These are phyloP conservation scores for Cystobasidiaceae sp. DNA, from an alignment of 1,284 basidiomycete genomes.

Conservation along the genomic window DNA sequence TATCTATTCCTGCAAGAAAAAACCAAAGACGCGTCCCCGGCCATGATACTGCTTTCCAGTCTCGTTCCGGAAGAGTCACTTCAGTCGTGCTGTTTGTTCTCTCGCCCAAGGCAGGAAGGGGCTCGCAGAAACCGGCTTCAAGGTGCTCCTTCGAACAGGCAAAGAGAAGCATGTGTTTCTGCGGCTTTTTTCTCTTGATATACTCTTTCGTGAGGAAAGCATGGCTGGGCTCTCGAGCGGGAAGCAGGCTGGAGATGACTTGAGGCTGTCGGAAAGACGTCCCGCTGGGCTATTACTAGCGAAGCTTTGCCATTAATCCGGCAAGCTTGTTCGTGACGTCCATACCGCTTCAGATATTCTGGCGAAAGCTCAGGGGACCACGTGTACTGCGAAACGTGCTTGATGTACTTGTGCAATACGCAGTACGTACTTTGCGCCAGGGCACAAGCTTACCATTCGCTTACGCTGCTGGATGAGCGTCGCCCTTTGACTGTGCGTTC, in stretches of 20 bases:
- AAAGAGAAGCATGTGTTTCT: too few species aligned
- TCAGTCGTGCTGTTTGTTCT: too few species aligned
- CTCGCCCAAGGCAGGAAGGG: too few species aligned
- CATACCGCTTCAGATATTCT: slow-evolving; percentile 12
- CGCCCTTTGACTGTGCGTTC: too few species aligned
- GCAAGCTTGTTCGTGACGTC: slow-evolving; percentile 16
- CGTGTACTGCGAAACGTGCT: too few species aligned
- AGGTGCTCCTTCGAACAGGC: too few species aligned
- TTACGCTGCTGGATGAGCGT: too few species aligned
- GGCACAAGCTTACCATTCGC: too few species aligned
- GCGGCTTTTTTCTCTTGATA: not conserved
- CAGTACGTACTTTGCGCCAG: too few species aligned
- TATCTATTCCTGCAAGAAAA: slow-evolving; percentile 8
- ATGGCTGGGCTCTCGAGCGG: not conserved
- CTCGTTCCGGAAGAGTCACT: not conserved
- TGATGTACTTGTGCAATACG: too few species aligned
- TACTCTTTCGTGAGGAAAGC: not conserved
- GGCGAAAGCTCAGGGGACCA: not conserved
- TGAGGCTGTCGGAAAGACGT: slow-evolving; percentile 24
- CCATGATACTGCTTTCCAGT: slow-evolving; percentile 20
- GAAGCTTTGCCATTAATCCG: slow-evolving; percentile 10
- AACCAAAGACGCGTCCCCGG: not conserved
- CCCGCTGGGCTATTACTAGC: not conserved
- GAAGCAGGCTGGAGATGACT: slow-evolving; percentile 14
- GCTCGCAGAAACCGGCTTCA: too few species aligned